A percentile compares a stretch with the other conserved stretches of the same genome.
These are phyloP conservation scores for Pichia phayaonensis DNA, from an alignment of 805 yeast genomes.

Conservation along the genomic window DNA sequence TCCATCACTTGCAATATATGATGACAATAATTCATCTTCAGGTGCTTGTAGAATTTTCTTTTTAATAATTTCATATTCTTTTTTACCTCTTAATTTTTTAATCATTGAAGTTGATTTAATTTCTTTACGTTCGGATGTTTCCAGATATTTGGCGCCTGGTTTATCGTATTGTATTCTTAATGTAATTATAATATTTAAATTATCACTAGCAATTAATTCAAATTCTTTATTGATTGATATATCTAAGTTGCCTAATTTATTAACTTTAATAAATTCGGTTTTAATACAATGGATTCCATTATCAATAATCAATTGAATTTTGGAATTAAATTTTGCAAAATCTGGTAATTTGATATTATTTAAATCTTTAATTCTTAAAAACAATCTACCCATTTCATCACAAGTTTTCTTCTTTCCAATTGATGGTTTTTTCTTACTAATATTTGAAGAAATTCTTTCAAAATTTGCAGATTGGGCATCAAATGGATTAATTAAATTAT, in stretches of 20 bases:
- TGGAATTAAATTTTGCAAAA: slow-evolving; percentile 36
- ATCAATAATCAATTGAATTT: slow-evolving; percentile 53
- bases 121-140: slow-evolving; percentile 45
- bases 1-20: slow-evolving; percentile 73
- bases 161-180: slow-evolving; percentile 56
- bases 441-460: slow-evolving; percentile 1
- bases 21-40: slow-evolving; percentile 50
- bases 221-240: slow-evolving; percentile 62
- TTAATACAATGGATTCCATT: slow-evolving; percentile 76
- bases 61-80: slow-evolving; percentile 40
- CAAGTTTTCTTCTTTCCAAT: slow-evolving; percentile 7
- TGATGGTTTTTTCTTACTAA: slow-evolving; percentile 1
- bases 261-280: slow-evolving; percentile 39
- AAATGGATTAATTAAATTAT: slow-evolving; percentile 1
- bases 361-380: slow-evolving; percentile 42
- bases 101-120: slow-evolving; percentile 26
- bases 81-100: slow-evolving; percentile 29
- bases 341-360: slow-evolving; percentile 42
- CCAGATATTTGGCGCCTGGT: slow-evolving; percentile 44
- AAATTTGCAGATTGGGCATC: slow-evolving; percentile 1
- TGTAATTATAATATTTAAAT: slow-evolving; percentile 61
- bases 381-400: slow-evolving; percentile 43
- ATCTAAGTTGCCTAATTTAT: slow-evolving; percentile 11
- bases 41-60: slow-evolving; percentile 45
- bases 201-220: slow-evolving; percentile 58